Conservation (phyloP, 371 early-diverging fungal species). For the Umbelopsis sp. region DNA sequence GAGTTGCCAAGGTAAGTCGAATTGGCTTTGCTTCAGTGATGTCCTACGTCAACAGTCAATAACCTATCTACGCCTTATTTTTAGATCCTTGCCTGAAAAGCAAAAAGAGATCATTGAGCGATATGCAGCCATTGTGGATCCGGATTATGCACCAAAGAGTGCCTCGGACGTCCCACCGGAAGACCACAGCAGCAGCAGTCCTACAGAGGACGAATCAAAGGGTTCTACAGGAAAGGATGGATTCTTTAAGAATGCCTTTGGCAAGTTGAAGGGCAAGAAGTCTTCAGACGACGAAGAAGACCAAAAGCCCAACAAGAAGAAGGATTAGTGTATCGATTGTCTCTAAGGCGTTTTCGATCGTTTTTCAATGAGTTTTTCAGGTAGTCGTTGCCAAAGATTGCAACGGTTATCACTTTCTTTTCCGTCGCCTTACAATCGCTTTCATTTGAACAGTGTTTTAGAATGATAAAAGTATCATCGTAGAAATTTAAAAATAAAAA, state of each 20-base stretch:
- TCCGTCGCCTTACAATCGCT: too few relatives aligned
- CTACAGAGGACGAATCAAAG: neutral
- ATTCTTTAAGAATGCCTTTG: constrained; percentile 38
- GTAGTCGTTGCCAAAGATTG: too few relatives aligned
- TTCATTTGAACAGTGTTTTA: too few relatives aligned
- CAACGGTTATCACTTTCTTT: too few relatives aligned
- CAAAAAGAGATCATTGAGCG: constrained; percentile 43
- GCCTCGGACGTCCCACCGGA: neutral
- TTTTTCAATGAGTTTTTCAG: too few relatives aligned
- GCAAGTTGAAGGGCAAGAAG: constrained; percentile 34
- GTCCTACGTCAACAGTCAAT: too few relatives aligned
- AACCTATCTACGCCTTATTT: neutral
- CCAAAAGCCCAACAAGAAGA: constrained; percentile 23
- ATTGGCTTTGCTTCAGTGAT: neutral
- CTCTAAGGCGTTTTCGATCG: neutral
- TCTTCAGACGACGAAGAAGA: constrained; percentile 34
- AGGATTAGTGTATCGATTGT: neutral
- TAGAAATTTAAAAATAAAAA: too few relatives aligned
- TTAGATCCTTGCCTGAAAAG: constrained; percentile 35
- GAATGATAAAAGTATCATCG: too few relatives aligned
- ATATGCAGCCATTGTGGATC: constrained; percentile 42
- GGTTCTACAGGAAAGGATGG: constrained; percentile 19
- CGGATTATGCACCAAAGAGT: constrained; percentile 26
- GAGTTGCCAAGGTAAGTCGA: constrained; percentile 66
- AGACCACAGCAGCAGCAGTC: neutral